These are phyloP conservation scores for Sporobolomyces phaffii DNA, from an alignment of 768 basidiomycete species.

Conservation along the genomic window DNA sequence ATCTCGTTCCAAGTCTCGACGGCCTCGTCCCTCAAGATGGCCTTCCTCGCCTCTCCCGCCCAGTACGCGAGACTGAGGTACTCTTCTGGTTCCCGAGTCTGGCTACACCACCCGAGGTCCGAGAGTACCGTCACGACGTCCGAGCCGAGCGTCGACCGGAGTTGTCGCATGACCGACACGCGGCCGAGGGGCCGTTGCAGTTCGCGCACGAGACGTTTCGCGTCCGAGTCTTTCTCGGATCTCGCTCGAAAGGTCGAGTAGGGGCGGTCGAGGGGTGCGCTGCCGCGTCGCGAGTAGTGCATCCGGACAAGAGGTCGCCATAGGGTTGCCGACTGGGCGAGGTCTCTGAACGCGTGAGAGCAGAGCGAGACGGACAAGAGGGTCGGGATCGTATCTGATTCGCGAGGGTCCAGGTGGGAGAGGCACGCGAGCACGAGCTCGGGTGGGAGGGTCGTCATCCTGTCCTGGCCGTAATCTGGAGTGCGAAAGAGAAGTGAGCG, in stretches of 20 bases:
- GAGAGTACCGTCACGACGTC: constrained; percentile 8
- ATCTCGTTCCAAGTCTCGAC: constrained; percentile 14
- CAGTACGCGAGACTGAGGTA: constrained; percentile 19
- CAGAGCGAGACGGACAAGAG: constrained; percentile 13
- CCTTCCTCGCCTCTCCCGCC: neutral
- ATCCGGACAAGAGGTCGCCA: constrained; percentile 4
- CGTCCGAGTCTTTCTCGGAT: neutral
- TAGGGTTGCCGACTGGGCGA: neutral
- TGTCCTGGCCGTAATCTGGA: too few species aligned
- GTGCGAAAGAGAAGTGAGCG: too few species aligned
- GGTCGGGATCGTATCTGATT: neutral
- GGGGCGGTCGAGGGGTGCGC: neutral
- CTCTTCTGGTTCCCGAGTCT: neutral
- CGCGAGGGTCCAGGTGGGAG: neutral
- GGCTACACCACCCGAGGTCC: neutral
- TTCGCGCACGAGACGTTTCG: neutral
- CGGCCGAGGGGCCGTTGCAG: constrained; percentile 1
- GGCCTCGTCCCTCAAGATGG: constrained; percentile 21
- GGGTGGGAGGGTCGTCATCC: neutral
- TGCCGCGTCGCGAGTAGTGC: neutral
- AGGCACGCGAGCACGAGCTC: constrained; percentile 19
- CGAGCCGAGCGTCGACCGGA: neutral
- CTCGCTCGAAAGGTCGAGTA: neutral
- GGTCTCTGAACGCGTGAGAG: neutral
- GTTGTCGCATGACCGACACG: neutral